Evolutionary conservation across 2,329 filamentous ascomycete species (phyloP).

Genomic region (Colletotrichum viniferum): DNA sequence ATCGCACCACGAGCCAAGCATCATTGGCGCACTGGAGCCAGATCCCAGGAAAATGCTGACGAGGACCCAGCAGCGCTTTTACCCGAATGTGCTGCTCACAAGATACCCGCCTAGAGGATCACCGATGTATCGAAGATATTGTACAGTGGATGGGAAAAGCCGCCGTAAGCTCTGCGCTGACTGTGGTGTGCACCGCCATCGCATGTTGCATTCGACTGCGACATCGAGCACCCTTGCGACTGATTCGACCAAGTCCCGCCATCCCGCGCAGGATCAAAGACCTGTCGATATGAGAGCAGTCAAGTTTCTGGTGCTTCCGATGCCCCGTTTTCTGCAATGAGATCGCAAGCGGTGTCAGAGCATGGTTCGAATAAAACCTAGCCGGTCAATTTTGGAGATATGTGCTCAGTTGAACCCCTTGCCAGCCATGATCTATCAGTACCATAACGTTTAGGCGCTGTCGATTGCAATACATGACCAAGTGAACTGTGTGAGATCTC

Average conservation of each 20-base stretch:
- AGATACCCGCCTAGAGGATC: neutral
- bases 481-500: neutral
- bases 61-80: conserved; percentile 1
- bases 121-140: neutral
- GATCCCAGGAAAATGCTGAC: conserved; percentile 9
- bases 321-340: neutral
- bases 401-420: neutral
- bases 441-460: neutral
- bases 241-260: neutral
- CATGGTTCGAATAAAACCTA: neutral
- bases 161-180: neutral
- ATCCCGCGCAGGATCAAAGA: neutral
- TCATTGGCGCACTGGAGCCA: conserved; percentile 8
- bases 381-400: neutral
- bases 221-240: neutral
- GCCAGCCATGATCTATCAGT: neutral
- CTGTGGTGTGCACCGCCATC: neutral
- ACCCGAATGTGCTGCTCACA: neutral
- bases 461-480: neutral
- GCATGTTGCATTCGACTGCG: neutral
- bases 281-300: neutral
- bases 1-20: conserved; percentile 19
- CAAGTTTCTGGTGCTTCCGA: neutral
- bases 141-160: neutral
- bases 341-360: neutral